phyloP scores from a whole-genome alignment of 331 rosid species.

The Ulmus americana region DNA sequence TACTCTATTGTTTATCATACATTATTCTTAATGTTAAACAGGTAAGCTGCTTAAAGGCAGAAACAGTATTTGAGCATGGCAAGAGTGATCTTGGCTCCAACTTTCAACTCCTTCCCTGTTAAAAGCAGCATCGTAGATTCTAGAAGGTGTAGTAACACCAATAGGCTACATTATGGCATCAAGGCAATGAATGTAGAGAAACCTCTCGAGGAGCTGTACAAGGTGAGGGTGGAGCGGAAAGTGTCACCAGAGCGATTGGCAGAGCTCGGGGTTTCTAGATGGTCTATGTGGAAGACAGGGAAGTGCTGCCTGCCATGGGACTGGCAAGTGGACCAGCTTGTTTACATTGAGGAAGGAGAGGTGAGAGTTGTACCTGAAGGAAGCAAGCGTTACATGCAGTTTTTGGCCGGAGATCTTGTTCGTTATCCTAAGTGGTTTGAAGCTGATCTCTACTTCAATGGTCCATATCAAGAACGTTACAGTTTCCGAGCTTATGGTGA shows the following conservation, averaged over 20 bases:
- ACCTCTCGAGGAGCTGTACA: slow-evolving; percentile 74
- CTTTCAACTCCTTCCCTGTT: slow-evolving; percentile 36
- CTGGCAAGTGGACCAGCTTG: slow-evolving; percentile 91
- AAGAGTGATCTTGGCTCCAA: slow-evolving; percentile 40
- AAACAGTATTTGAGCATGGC: slow-evolving; percentile 42
- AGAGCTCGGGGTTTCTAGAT: slow-evolving; percentile 64
- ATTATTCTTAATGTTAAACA: neutral
- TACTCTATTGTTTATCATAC: no score
- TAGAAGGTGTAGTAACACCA: slow-evolving; percentile 21
- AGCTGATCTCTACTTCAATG: slow-evolving; percentile 88
- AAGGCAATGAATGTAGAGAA: slow-evolving; percentile 64
- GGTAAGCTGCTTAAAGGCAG: slow-evolving; percentile 5
- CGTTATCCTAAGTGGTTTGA: slow-evolving; percentile 94
- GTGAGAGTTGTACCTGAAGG: slow-evolving; percentile 91
- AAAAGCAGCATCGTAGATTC: slow-evolving; percentile 26
- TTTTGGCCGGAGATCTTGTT: slow-evolving; percentile 78
- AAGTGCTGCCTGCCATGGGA: slow-evolving; percentile 79
- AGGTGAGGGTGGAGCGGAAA: slow-evolving; percentile 63
- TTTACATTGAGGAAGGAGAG: slow-evolving; percentile 93
- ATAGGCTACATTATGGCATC: slow-evolving; percentile 19
- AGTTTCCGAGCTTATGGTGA: slow-evolving; percentile 81
- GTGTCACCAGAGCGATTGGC: slow-evolving; percentile 50
- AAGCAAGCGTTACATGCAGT: slow-evolving; percentile 70
- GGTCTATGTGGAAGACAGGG: slow-evolving; percentile 89
- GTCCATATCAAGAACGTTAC: slow-evolving; percentile 81